These are phyloP conservation scores for Xylaria intraflava DNA, from an alignment of 495 filamentous ascomycete species.

Conservation along the genomic window DNA sequence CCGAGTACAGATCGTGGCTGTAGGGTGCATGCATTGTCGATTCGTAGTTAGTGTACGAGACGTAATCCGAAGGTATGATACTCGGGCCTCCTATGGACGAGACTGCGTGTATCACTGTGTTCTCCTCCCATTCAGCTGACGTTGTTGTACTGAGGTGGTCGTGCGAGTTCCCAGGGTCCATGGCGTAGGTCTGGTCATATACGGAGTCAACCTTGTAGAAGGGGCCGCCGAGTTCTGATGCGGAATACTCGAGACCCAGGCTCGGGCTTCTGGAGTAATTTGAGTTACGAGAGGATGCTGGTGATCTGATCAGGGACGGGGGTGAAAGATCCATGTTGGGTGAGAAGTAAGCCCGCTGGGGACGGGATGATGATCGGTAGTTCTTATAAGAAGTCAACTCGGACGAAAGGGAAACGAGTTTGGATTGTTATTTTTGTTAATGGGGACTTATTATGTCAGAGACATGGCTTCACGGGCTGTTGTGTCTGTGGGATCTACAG, in stretches of 20 bases:
- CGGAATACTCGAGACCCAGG: slow-evolving; percentile 41
- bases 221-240: slow-evolving; percentile 38
- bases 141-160: slow-evolving; percentile 39
- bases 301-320: slow-evolving; percentile 43
- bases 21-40: slow-evolving; percentile 32
- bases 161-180: slow-evolving; percentile 36
- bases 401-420: background rate
- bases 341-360: background rate
- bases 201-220: slow-evolving; percentile 42
- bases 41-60: slow-evolving; percentile 44
- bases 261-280: slow-evolving; percentile 43
- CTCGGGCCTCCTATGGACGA: slow-evolving; percentile 38
- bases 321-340: slow-evolving; percentile 42
- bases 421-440: background rate
- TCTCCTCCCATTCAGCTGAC: slow-evolving; percentile 36
- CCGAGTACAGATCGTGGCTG: slow-evolving; percentile 42
- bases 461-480: background rate
- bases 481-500: background rate
- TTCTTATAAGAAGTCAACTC: slow-evolving; percentile 16
- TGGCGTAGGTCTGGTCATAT: slow-evolving; percentile 38
- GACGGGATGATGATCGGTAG: background rate
- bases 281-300: slow-evolving; percentile 40
- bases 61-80: slow-evolving; percentile 48
- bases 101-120: slow-evolving; percentile 30
- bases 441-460: slow-evolving; percentile 7